Conservation (phyloP, 2,329 filamentous ascomycete genomes). For the Botryosphaeria agaves region DNA sequence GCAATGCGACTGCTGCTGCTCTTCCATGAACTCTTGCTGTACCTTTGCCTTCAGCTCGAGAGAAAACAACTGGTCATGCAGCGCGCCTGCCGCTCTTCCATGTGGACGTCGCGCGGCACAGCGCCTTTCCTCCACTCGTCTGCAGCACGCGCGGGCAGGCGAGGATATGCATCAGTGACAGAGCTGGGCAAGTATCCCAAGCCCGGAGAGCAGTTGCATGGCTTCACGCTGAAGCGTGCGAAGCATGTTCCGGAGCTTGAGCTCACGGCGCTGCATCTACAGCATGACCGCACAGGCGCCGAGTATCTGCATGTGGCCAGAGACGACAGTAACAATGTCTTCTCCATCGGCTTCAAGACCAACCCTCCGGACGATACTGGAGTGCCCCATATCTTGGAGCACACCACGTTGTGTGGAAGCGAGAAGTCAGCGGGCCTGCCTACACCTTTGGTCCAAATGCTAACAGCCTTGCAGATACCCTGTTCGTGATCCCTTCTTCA, state of each 20-base stretch:
- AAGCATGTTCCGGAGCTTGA: conserved; percentile 93
- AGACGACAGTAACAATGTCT: conserved; percentile 97
- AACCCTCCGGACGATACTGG: conserved; percentile 94
- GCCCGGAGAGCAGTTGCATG: conserved; percentile 73
- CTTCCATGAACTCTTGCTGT: neutral
- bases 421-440: conserved; percentile 46
- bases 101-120: conserved; percentile 8
- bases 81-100: conserved; percentile 14
- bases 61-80: conserved; percentile 1
- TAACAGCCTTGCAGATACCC: conserved; percentile 46
- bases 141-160: conserved; percentile 4
- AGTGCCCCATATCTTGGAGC: conserved; percentile 91
- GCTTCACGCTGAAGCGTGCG: conserved; percentile 75
- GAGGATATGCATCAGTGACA: conserved; percentile 47
- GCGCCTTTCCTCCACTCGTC: conserved; percentile 4
- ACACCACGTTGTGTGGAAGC: conserved; percentile 91
- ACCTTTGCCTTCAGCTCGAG: neutral
- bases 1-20: too few relatives aligned
- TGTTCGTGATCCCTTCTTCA: conserved; percentile 98
- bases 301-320: conserved; percentile 91
- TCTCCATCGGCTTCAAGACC: conserved; percentile 97
- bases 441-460: neutral
- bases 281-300: conserved; percentile 88
- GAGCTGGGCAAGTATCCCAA: conserved; percentile 60
- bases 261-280: conserved; percentile 74